Conservation (phyloP, 805 yeast species). For the Wickerhamomyces alni region DNA sequence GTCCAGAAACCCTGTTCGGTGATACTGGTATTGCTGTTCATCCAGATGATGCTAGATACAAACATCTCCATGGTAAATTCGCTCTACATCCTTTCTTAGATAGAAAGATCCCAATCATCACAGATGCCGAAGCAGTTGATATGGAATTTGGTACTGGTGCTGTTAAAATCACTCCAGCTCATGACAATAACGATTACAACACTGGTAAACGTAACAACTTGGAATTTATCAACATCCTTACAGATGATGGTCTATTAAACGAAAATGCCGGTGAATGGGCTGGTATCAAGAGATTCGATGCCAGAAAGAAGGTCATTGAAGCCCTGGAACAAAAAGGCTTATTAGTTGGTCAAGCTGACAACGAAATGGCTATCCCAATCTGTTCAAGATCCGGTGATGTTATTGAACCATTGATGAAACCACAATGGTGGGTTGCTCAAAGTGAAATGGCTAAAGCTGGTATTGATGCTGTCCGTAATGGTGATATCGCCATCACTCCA, state of each 20-base stretch:
- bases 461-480: conserved; percentile 75
- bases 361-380: conserved; percentile 91
- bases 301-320: conserved; percentile 79
- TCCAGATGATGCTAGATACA: conserved; percentile 90
- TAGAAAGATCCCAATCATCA: conserved; percentile 78
- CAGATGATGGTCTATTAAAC: conserved; percentile 88
- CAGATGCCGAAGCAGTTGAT: conserved; percentile 92
- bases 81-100: conserved; percentile 87
- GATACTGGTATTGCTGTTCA: conserved; percentile 98
- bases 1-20: conserved; percentile 98
- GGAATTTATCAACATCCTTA: conserved; percentile 83
- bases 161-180: conserved; percentile 97
- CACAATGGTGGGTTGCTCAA: conserved; percentile 99
- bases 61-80: conserved; percentile 89
- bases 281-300: conserved; percentile 92
- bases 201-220: conserved; percentile 93
- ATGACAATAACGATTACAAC: conserved; percentile 93
- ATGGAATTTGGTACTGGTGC: conserved; percentile 99
- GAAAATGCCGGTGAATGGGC: conserved; percentile 91
- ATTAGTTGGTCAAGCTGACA: conserved; percentile 80
- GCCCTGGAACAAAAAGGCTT: conserved; percentile 69
- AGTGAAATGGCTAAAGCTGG: conserved; percentile 84
- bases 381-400: conserved; percentile 97
- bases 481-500: conserved; percentile 78
- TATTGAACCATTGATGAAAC: conserved; percentile 94